Evolutionary conservation across 768 basidiomycete species (phyloP).

Genomic region (Rhodotorula diobovata): DNA sequence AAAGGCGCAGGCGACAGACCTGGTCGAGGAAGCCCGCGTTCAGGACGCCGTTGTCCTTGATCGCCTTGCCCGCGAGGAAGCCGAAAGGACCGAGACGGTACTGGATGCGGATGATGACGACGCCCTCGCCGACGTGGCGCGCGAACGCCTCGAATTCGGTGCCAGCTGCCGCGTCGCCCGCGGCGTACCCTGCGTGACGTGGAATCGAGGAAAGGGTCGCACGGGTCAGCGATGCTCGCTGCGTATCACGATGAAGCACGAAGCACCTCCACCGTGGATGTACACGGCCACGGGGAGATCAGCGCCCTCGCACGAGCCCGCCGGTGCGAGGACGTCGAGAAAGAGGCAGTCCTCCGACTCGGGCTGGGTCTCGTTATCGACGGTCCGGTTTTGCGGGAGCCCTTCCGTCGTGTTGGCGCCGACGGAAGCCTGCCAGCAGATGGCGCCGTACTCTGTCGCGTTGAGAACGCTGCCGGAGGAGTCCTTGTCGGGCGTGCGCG

Average conservation of each 20-base stretch:
- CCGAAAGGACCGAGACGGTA: constrained; percentile 57
- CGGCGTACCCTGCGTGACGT: too few relatives aligned
- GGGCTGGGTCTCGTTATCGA: too few relatives aligned
- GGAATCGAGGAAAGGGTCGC: too few relatives aligned
- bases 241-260: constrained; percentile 46
- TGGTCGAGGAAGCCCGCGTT: too few relatives aligned
- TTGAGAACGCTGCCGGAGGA: too few relatives aligned
- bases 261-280: constrained; percentile 50
- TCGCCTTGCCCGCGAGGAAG: constrained; percentile 53
- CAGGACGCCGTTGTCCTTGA: constrained; percentile 40
- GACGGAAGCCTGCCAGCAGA: background rate
- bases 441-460: too few relatives aligned
- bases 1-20: too few relatives aligned
- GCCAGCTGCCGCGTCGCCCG: too few relatives aligned
- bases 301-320: constrained; percentile 39
- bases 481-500: background rate
- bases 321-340: constrained; percentile 52
- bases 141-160: too few relatives aligned
- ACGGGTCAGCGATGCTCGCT: too few relatives aligned
- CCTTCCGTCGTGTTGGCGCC: background rate
- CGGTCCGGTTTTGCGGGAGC: background rate
- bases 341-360: constrained; percentile 54
- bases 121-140: background rate
- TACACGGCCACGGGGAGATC: constrained; percentile 52
- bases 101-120: constrained; percentile 55